Conservation (phyloP, 495 filamentous ascomycete species). For the Penicillium paxilli region DNA sequence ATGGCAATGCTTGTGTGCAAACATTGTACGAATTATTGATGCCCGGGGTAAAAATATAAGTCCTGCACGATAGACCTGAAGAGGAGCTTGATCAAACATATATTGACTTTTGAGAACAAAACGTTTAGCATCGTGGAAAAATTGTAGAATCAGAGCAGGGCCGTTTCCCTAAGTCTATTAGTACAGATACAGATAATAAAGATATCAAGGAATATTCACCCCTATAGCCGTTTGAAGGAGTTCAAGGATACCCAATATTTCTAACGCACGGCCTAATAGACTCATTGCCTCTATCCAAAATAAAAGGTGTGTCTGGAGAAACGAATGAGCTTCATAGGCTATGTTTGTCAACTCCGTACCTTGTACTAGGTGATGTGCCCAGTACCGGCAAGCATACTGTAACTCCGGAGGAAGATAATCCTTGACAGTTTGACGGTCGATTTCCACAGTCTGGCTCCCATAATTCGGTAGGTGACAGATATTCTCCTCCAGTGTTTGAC, state of each 20-base stretch:
- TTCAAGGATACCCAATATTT: too few relatives aligned
- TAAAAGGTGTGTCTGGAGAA: too few relatives aligned
- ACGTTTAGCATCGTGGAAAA: constrained; percentile 30
- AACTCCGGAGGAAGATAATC: constrained; percentile 27
- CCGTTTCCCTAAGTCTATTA: neutral
- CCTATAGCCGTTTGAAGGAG: neutral
- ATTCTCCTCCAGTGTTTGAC: constrained; percentile 25
- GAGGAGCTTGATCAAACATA: constrained; percentile 22
- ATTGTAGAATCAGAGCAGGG: neutral
- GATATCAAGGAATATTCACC: neutral
- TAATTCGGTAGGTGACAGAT: constrained; percentile 32
- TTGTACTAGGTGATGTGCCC: too few relatives aligned
- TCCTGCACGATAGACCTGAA: neutral
- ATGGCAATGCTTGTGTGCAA: constrained; percentile 3
- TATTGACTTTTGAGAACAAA: constrained; percentile 32
- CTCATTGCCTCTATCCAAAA: too few relatives aligned
- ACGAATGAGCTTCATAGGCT: too few relatives aligned
- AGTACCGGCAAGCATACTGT: constrained; percentile 39
- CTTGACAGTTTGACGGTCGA: constrained; percentile 20
- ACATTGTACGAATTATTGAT: constrained; percentile 23
- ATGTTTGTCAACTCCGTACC: too few relatives aligned
- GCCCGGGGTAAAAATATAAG: constrained; percentile 8
- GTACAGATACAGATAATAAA: neutral
- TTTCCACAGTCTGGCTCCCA: constrained; percentile 9
- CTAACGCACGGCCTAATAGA: too few relatives aligned